phyloP scores from a whole-genome alignment of 768 basidiomycete species.

The Rhodotorula sphaerocarpa region DNA sequence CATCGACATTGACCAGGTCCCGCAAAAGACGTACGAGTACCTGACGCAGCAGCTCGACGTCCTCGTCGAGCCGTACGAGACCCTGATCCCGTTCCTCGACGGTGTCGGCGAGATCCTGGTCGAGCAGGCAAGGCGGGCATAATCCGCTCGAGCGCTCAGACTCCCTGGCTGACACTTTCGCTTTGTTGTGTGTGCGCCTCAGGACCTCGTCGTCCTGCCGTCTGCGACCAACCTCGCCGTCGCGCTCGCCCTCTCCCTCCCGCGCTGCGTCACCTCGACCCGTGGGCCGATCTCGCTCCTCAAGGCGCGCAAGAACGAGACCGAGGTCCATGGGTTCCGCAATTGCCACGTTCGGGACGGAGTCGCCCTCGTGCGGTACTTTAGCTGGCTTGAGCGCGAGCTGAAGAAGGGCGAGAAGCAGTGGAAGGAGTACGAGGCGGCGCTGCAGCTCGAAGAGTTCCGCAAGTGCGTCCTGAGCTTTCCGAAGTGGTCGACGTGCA shows the following conservation, averaged over 20 bases:
- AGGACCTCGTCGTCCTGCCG: constrained; percentile 55
- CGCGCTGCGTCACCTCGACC: constrained; percentile 54
- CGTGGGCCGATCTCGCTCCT: constrained; percentile 46
- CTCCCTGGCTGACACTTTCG: no score
- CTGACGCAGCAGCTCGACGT: constrained; percentile 53
- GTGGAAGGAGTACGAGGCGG: constrained; percentile 70
- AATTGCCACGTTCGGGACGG: constrained; percentile 84
- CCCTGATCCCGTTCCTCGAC: constrained; percentile 57
- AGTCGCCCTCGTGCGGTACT: constrained; percentile 67
- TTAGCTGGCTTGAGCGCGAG: constrained; percentile 87
- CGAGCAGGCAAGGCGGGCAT: constrained; percentile 12
- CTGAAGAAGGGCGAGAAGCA: constrained; percentile 52
- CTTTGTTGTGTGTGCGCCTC: no score
- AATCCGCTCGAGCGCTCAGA: neutral
- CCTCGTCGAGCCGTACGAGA: constrained; percentile 61
- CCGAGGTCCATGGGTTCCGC: constrained; percentile 80
- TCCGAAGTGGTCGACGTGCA: neutral
- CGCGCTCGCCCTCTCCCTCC: constrained; percentile 66
- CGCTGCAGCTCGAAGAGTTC: constrained; percentile 67
- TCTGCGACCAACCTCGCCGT: constrained; percentile 73
- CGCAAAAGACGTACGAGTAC: constrained; percentile 49
- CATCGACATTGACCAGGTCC: constrained; percentile 52
- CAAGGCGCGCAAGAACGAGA: constrained; percentile 45
- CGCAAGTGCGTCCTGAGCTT: constrained; percentile 54
- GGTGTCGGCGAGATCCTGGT: constrained; percentile 46